Evolutionary conservation across 345 rosid genomes (phyloP), one percentile per base, ranked within the genome.

Genomic region (Melaleuca alternifolia): DNA sequence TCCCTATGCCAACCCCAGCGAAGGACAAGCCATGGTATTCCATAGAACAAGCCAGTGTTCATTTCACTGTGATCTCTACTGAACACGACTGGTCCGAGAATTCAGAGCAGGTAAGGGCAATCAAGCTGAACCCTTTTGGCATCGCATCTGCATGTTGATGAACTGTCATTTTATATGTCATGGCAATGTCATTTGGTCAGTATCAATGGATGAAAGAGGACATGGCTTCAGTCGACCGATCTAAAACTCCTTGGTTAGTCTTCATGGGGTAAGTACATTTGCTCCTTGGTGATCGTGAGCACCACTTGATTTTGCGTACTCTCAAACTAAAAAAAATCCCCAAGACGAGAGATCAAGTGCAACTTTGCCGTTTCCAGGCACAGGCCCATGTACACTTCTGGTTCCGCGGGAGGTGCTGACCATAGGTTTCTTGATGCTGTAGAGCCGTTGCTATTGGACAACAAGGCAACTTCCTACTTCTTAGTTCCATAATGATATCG

Each of bases 1-100:
- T 95, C 85, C 96, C 90, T 5, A 95, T 95, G 96, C 97, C 97
- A 86, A 88, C 93, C 3, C 85, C 90, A 13, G 93, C 87, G 1
- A 92, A 91, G 87, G 97, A 95, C 84, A 94, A 93, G 91, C 97
- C 97, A 1, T 95, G 97, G 97, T 95, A 93, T 84, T 87, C 96
- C 50, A 91, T 94, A 7, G 95, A 95, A 85, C 93, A 91, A 87
- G 97, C 86, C 30, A 85, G 90, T 46, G 89, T 92, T 85, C 96
- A 95, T 86, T 91, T 95, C 85, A 90, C 93, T 1, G 90, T 93
- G 54, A 93, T 95, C 26, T 95, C 97, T 6, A 95, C 97, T 1
- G 96, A 95, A 85, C 94, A 95, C 41, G 90, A 91, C 16, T 93
- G 94, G 94, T 81, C 88, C 0, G 11, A 28, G 44, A 57, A 85